Conservation (phyloP, 1,284 basidiomycete genomes). For the Leccinum proximum region DNA sequence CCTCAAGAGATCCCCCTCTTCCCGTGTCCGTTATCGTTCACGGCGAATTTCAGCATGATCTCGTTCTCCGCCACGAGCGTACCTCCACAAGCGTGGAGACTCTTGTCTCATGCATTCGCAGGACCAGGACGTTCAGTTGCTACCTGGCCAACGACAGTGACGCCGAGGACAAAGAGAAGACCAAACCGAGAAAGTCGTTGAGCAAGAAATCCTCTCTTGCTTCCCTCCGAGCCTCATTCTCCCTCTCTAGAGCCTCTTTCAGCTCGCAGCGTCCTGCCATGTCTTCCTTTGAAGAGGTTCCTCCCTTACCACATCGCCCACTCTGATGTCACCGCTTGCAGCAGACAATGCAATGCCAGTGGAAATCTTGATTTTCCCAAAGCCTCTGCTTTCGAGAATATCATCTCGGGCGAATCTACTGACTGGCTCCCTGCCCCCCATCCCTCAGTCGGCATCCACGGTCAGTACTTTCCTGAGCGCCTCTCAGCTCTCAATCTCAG, state of each 20-base stretch:
- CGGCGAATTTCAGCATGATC: conserved; percentile 27
- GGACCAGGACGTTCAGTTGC: conserved; percentile 20
- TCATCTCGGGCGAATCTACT: conserved; percentile 19
- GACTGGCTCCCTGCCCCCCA: conserved; percentile 18
- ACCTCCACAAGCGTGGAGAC: conserved; percentile 15
- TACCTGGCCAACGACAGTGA: conserved; percentile 22
- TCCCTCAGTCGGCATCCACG: conserved; percentile 30
- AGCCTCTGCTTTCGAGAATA: conserved; percentile 18
- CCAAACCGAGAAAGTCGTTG: conserved; percentile 19
- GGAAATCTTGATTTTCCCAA: conserved; percentile 10
- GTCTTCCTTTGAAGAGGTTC: conserved; percentile 22
- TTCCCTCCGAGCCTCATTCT: conserved; percentile 30
- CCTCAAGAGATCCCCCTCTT: conserved; percentile 26
- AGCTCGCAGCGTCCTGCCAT: conserved; percentile 25
- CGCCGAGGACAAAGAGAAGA: conserved; percentile 14
- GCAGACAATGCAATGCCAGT: background rate
- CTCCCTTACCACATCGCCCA: conserved; percentile 28
- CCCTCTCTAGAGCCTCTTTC: conserved; percentile 30
- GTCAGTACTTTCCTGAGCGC: conserved; percentile 22
- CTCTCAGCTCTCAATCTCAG: conserved; percentile 24
- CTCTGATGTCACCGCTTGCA: conserved; percentile 5
- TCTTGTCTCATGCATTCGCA: conserved; percentile 4
- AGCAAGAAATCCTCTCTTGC: conserved; percentile 30
- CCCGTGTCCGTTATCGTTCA: conserved; percentile 20
- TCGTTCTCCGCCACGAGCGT: conserved; percentile 22